phyloP scores from a whole-genome alignment of 2,329 filamentous ascomycete genomes.

The Sclerotinia glacialis region DNA sequence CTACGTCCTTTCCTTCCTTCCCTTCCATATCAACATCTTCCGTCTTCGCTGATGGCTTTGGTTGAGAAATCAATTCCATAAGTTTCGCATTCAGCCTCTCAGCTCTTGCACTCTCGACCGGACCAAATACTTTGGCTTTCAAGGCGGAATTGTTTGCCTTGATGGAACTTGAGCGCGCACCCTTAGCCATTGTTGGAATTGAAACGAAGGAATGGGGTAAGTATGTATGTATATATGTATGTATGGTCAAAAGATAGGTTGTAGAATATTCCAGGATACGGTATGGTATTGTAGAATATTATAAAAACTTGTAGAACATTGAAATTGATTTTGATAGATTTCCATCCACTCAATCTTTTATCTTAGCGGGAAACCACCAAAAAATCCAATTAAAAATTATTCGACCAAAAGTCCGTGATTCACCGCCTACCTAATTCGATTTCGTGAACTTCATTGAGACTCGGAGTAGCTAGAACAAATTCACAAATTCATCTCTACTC shows the following conservation, averaged over 20 bases:
- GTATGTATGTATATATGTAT: not conserved
- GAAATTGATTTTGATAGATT: conserved; percentile 9
- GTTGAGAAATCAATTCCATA: conserved; percentile 72
- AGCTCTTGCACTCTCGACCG: conserved; percentile 73
- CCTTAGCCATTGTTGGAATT: conserved; percentile 73
- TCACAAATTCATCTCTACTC: not conserved
- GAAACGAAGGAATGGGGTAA: not conserved
- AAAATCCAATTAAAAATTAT: not conserved
- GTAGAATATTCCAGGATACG: not conserved
- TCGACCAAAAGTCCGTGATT: not conserved
- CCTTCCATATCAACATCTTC: conserved; percentile 50
- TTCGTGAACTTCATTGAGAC: not conserved
- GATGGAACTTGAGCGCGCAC: conserved; percentile 70
- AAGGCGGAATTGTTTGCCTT: conserved; percentile 83
- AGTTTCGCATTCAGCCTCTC: conserved; percentile 84
- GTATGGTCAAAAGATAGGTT: not conserved
- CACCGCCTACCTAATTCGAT: not conserved
- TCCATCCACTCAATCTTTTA: conserved; percentile 12
- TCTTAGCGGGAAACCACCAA: conserved; percentile 14
- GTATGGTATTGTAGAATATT: not conserved
- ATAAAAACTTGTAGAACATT: not conserved
- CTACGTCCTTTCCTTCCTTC: conserved; percentile 35
- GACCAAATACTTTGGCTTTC: conserved; percentile 79
- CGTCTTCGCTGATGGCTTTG: conserved; percentile 60
- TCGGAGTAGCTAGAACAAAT: conserved; percentile 1